Percentiles rank a stretch among this genome's conserved stretches.
Evolutionary conservation across 441 rosid species (phyloP).

Genomic region (Erodium moschatum): DNA sequence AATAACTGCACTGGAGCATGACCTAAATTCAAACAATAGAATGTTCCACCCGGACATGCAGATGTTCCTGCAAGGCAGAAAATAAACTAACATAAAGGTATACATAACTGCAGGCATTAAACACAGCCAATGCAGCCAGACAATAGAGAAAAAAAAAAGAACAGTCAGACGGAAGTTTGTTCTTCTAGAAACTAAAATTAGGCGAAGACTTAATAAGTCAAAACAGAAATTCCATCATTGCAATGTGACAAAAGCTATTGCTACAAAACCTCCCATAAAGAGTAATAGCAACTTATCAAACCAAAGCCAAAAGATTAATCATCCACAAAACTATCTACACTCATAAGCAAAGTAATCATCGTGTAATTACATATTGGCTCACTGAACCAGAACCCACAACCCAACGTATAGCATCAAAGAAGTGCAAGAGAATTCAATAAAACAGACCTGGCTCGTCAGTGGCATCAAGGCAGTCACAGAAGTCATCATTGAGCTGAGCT

Average conservation of each 20-base stretch:
- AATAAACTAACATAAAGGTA: neutral
- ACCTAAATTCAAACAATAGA: neutral
- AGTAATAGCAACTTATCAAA: too few species aligned
- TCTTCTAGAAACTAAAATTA: neutral
- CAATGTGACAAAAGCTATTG: neutral
- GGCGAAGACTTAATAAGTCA: neutral
- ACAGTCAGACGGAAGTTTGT: neutral
- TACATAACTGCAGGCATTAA: neutral
- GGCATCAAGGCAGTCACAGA: conserved; percentile 6
- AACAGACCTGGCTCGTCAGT: conserved; percentile 9
- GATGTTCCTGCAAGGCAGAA: conserved; percentile 3
- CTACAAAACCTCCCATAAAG: neutral
- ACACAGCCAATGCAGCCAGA: neutral
- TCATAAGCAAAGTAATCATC: neutral
- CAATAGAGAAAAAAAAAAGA: too few species aligned
- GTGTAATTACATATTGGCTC: neutral
- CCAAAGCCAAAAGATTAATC: too few species aligned
- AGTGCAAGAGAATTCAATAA: neutral
- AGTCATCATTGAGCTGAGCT: conserved; percentile 11
- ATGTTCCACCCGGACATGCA: neutral
- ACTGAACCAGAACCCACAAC: neutral
- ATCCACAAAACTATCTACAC: neutral
- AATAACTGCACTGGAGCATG: neutral
- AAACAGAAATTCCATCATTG: neutral
- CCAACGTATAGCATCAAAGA: neutral